Evolutionary conservation across 1,284 basidiomycete genomes (phyloP), one percentile per base, ranked within the genome.

Genomic region (Cutaneotrichosporon sp.): DNA sequence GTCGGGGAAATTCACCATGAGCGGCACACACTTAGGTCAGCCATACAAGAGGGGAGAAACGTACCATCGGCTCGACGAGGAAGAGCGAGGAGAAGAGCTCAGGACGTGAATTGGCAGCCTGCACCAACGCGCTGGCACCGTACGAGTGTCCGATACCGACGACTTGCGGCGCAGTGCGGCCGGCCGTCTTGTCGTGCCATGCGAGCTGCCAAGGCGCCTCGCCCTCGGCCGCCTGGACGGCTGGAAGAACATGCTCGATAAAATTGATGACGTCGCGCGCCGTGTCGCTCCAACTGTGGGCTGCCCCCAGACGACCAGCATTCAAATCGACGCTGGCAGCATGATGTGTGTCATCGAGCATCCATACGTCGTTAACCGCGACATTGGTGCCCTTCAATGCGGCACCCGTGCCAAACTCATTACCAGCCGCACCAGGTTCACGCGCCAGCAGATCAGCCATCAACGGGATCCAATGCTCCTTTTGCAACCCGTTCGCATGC

Each of bases 401-500:
- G 1, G 30, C 60, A n/a, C 62, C 60, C 0, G 51, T 38, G 31
- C 63, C 61, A 31, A 65, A 65, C 11, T 26, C 40, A 6, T 11
- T 34, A 1, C 36, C 62, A 0, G 61, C 47, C 0, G 57, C 30
- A 2, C 30, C 21, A 2, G 60, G 36, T 0, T 42, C 30, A 13
- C 57, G 60, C 11, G 31, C 9, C 8, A 83, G 61, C 2, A 91
- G 73, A 42, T 81, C 70, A 0, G 79, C 76, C 0, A 92, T 66
- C 4, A 84, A 84, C 0, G 88, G 85, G 72, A 90, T 88, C 86
- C 88, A 91, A 61, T 67, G 63, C 70, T 92, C 89, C 78, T 92
- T 92, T 67, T 87, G 86, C 70, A 93, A 87, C 9, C 91, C 91
- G 76, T 89, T 92, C 1, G 89, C 90, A 72, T 92, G 91, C 9